Evolutionary conservation across 768 basidiomycete genomes (phyloP).

Genomic region (Boletus rex-veris): DNA sequence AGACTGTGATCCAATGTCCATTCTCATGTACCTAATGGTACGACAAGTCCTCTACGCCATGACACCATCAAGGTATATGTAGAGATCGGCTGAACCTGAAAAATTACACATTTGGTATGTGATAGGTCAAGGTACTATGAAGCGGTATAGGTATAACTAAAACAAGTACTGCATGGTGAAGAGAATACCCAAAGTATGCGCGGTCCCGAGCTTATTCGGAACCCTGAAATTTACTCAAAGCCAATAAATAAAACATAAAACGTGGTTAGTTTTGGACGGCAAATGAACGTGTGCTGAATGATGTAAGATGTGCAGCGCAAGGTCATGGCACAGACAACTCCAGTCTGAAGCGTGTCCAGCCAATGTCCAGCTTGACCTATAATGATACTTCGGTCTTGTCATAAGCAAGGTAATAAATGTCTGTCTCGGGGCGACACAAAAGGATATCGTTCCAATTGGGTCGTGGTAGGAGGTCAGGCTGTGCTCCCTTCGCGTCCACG

Average conservation of each 20-base stretch:
- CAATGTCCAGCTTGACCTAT: conserved; percentile 28
- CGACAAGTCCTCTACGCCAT: conserved; percentile 3
- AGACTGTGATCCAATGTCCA: conserved; percentile 7
- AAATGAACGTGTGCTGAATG: conserved; percentile 10
- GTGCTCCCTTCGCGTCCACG: conserved; percentile 51
- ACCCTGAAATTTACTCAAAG: conserved; percentile 12
- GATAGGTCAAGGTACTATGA: conserved; percentile 7
- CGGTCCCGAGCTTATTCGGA: conserved; percentile 16
- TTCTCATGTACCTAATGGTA: conserved; percentile 9
- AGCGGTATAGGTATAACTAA: conserved; percentile 7
- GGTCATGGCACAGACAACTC: conserved; percentile 10
- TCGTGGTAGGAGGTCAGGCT: conserved; percentile 42
- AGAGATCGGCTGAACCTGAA: not conserved
- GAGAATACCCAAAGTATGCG: conserved; percentile 4
- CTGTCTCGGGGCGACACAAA: conserved; percentile 57
- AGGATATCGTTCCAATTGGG: conserved; percentile 82
- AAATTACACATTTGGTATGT: conserved; percentile 10
- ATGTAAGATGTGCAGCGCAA: conserved; percentile 9
- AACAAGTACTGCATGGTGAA: not conserved
- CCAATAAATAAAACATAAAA: conserved; percentile 23
- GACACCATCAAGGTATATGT: conserved; percentile 6
- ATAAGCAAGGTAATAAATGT: conserved; percentile 54
- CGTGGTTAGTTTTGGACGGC: not conserved
- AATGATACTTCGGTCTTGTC: conserved; percentile 15
- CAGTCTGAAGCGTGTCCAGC: conserved; percentile 1